Percentiles rank a stretch among this genome's conserved stretches.
Evolutionary conservation across 2,329 filamentous ascomycete species (phyloP).

Genomic region (Cephalotrichum gorgonifer): DNA sequence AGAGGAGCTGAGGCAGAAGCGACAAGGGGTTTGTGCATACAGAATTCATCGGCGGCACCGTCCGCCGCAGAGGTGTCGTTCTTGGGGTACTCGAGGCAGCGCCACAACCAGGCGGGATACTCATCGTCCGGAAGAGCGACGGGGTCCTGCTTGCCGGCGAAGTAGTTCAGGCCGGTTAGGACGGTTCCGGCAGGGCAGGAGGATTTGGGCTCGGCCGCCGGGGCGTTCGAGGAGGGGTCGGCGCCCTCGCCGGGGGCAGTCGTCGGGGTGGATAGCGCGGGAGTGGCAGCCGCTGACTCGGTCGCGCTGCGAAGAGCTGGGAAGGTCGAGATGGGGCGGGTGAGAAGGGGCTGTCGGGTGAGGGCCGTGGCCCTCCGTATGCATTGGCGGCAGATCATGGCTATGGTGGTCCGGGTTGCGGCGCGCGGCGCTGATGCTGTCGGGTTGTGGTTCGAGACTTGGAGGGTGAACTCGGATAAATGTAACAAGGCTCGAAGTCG

Average conservation of each 20-base stretch:
- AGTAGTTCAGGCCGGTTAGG: constrained; percentile 65
- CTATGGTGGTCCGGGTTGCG: constrained; percentile 11
- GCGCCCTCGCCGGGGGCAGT: constrained; percentile 12
- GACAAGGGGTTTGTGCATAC: constrained; percentile 39
- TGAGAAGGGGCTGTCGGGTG: constrained; percentile 14
- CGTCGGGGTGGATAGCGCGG: constrained; percentile 22
- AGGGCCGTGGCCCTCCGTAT: constrained; percentile 33
- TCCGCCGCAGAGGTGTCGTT: constrained; percentile 39
- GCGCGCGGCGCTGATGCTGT: constrained; percentile 11
- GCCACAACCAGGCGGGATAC: constrained; percentile 77
- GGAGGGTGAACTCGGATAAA: background rate
- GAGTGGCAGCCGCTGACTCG: constrained; percentile 15
- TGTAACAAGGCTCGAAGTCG: background rate
- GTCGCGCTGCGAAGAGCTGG: constrained; percentile 22
- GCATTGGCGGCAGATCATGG: constrained; percentile 36
- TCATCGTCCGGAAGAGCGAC: constrained; percentile 63
- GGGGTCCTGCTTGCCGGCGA: constrained; percentile 64
- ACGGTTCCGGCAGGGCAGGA: constrained; percentile 58
- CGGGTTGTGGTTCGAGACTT: background rate
- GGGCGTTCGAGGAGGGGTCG: constrained; percentile 13
- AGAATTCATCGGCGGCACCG: constrained; percentile 64
- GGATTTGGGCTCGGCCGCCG: constrained; percentile 24
- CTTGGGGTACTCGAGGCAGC: constrained; percentile 52
- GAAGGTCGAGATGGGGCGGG: constrained; percentile 28
- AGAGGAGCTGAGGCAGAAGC: constrained; percentile 11